Conservation (phyloP, 202 grass and related monocot species). For the Zizania palustris region DNA sequence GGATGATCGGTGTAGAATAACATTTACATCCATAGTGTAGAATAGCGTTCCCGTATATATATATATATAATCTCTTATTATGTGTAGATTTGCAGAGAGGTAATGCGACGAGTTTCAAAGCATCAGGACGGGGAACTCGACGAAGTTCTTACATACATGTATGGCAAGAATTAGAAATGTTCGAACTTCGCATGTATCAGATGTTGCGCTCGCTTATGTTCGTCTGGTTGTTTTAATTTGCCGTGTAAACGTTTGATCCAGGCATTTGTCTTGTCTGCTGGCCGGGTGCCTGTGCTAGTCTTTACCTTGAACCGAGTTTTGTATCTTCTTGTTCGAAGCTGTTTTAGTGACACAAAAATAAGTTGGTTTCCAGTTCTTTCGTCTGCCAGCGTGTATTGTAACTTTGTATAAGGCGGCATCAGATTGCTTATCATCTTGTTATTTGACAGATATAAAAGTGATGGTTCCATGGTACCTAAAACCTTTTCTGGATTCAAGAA, state of each 20-base stretch:
- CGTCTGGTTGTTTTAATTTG: slow-evolving; percentile 5
- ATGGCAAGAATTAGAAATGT: background rate
- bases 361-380: slow-evolving; percentile 6
- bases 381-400: background rate
- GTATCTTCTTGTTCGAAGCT: background rate
- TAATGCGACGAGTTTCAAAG: background rate
- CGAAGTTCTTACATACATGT: background rate
- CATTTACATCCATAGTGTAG: too few relatives aligned
- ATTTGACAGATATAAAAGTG: background rate
- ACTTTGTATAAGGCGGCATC: background rate
- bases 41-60: too few relatives aligned
- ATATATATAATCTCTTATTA: slow-evolving; percentile 1
- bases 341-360: slow-evolving; percentile 24
- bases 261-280: background rate
- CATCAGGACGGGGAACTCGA: too few relatives aligned
- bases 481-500: background rate
- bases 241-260: background rate
- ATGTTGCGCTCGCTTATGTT: background rate
- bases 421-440: background rate
- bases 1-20: too few relatives aligned
- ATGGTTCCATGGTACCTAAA: too few relatives aligned
- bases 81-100: slow-evolving; percentile 15
- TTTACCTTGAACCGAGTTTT: background rate
- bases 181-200: background rate
- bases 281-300: slow-evolving; percentile 14